Conservation (phyloP, 345 rosid genomes). For the Carallia pectinifolia region DNA sequence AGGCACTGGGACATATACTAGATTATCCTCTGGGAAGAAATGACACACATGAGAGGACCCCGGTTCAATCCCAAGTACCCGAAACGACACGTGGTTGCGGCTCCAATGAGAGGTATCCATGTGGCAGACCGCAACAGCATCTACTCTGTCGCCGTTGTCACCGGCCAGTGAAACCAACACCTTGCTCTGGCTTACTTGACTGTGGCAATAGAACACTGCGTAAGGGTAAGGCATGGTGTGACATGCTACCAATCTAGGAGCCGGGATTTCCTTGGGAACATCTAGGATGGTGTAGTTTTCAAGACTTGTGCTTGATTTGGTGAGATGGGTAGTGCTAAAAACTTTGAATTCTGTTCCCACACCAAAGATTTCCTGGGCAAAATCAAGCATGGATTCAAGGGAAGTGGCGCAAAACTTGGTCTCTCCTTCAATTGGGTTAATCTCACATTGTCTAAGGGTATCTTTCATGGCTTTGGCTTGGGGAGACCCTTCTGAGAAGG, state of each 20-base stretch:
- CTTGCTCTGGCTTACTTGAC: conserved; percentile 28
- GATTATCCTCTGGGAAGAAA: conserved; percentile 40
- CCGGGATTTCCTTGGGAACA: conserved; percentile 25
- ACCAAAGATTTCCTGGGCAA: conserved; percentile 26
- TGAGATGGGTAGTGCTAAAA: conserved; percentile 25
- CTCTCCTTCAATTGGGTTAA: conserved; percentile 35
- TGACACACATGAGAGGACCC: conserved; percentile 43
- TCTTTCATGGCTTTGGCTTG: conserved; percentile 43
- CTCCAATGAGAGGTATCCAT: conserved; percentile 50
- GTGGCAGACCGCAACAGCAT: conserved; percentile 47
- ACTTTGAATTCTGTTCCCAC: conserved; percentile 6
- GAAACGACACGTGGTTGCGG: conserved; percentile 34
- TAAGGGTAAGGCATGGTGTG: conserved; percentile 43
- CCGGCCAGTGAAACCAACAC: conserved; percentile 34
- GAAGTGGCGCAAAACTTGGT: conserved; percentile 45
- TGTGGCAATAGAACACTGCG: conserved; percentile 41
- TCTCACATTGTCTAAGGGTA: conserved; percentile 35
- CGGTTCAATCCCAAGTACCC: conserved; percentile 30
- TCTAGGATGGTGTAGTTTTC: conserved; percentile 37
- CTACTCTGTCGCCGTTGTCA: conserved; percentile 38
- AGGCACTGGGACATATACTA: conserved; percentile 35
- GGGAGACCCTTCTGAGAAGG: conserved; percentile 14
- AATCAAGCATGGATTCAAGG: conserved; percentile 48
- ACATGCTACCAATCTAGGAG: conserved; percentile 39
- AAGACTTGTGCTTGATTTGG: conserved; percentile 6